Base-by-base conservation (phyloP, 2,329 filamentous ascomycete genomes). In the Leptographium flavum region DNA sequence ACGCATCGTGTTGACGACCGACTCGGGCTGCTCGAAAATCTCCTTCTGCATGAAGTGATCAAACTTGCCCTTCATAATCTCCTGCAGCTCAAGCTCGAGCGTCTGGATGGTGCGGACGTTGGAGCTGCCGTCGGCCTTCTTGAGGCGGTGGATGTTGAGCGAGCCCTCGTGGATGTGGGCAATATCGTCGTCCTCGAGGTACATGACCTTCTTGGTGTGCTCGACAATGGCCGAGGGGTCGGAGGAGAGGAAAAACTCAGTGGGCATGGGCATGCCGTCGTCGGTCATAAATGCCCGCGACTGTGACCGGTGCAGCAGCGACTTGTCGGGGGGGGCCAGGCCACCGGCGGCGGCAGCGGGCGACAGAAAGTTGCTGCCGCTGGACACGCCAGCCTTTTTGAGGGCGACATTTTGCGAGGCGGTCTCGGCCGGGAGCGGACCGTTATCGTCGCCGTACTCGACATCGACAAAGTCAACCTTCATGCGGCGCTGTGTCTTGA, bases 11-110 rank as follows among this genome's bases (percentile, higher is more conserved):
- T 98, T 98, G 71, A 98, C 81, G 50, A 98, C 87, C 14, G 92
- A 98, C 70, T 98, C 92, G 60, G 92, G 92, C 73, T 98, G 92
- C 75, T 98, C 92, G 65, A 98, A 98, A 60, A 98, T 98, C 67
- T 98, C 92, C 79, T 98, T 98, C 66, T 98, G 92, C 92, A 98
- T 98, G 75, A 95, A 98, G 72, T 98, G 92, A 66, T 98, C 92
- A 68, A 96, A 98, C 64, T 92, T 93, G 67, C 92, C 92, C 82
- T 98, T 98, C 92, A 98, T 98, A 68, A 98, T 98, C 73, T 98
- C 88, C 73, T 98, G 92, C 53, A 98, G 82, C 74, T 98, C 87
- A 42, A 98, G 84, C 74, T 98, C 92, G 46, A 98, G 79, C 46
- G 92, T 98, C 76, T 98, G 92, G 64, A 98, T 98, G 57, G 85